A percentile compares a stretch with the other conserved stretches of the same genome.
These are phyloP conservation scores for Colletotrichum lupini DNA, from an alignment of 2,329 filamentous ascomycete genomes.

Conservation along the genomic window DNA sequence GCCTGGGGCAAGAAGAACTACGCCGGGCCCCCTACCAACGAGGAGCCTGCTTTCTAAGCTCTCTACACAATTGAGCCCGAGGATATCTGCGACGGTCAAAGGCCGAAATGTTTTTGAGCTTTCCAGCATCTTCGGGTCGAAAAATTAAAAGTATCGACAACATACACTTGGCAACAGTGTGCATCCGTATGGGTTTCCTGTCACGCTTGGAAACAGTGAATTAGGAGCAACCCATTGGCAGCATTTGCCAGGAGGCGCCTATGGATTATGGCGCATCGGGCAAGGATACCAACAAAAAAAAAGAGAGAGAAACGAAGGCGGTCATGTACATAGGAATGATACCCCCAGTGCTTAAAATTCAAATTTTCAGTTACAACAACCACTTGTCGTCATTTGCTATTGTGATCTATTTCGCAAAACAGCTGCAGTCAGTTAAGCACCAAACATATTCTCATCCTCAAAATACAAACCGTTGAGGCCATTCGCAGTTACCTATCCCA, in stretches of 20 bases:
- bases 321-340: constrained; percentile 33
- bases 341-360: constrained; percentile 32
- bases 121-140: not conserved
- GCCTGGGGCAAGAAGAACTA: constrained; percentile 78
- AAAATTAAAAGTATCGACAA: not conserved
- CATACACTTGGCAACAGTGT: not conserved
- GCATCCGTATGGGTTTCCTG: not conserved
- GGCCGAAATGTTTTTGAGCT: constrained; percentile 1
- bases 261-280: constrained; percentile 8
- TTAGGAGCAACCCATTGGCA: not conserved
- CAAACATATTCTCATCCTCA: not conserved
- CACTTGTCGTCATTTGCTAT: no score
- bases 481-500: not conserved
- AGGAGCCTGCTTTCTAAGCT: constrained; percentile 40
- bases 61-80: not conserved
- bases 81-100: not conserved
- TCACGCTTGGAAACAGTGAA: constrained; percentile 23
- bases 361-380: constrained; percentile 10
- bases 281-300: constrained; percentile 1
- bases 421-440: no score
- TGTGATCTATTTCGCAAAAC: no score
- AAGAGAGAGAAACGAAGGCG: constrained; percentile 2
- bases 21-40: constrained; percentile 66
- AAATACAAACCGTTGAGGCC: not conserved
- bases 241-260: constrained; percentile 21